Evolutionary conservation across 441 rosid species (phyloP).

Genomic region (Eruca vesicaria): DNA sequence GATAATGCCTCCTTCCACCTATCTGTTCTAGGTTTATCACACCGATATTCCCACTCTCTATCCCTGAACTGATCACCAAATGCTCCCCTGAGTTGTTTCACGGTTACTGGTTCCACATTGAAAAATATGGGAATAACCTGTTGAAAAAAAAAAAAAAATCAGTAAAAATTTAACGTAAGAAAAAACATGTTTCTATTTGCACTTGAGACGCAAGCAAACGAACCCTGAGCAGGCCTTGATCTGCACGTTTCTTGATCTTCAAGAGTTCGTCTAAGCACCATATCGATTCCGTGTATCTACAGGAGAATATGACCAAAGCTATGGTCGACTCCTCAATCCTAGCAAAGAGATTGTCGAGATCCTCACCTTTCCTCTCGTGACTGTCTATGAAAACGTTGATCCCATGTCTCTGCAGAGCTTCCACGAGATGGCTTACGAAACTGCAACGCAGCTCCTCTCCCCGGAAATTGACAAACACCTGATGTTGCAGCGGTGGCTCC

Average conservation of each 20-base stretch:
- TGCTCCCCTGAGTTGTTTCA: neutral
- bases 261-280: neutral
- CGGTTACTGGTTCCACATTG: neutral
- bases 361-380: neutral
- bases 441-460: neutral
- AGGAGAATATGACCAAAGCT: neutral
- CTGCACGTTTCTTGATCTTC: neutral
- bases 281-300: neutral
- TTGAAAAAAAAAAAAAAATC: neutral
- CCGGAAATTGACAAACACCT: neutral
- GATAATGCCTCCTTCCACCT: neutral
- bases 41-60: neutral
- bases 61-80: neutral
- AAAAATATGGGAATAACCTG: neutral
- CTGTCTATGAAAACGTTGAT: neutral
- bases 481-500: neutral
- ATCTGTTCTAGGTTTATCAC: neutral
- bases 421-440: neutral
- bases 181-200: neutral
- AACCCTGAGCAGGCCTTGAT: neutral
- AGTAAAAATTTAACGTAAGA: neutral
- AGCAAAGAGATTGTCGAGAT: neutral
- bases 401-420: neutral
- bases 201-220: neutral
- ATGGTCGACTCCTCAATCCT: neutral